Percentiles rank a stretch among this genome's conserved stretches.
Conservation (phyloP, 768 basidiomycete species). For the Amylocystis lapponica region DNA sequence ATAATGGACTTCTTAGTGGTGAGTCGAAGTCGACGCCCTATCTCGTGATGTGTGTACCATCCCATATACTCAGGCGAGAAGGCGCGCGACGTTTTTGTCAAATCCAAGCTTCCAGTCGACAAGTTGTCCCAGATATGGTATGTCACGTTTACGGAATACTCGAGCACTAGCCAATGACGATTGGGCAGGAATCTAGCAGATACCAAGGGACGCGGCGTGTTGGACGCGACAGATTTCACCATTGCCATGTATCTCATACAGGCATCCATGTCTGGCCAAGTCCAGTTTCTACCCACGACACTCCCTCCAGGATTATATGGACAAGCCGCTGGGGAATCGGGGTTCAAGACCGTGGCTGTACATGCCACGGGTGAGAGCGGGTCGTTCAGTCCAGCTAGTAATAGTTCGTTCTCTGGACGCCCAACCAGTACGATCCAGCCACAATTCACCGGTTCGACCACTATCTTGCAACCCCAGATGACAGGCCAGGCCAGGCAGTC, state of each 20-base stretch:
- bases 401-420: slow-evolving; percentile 32
- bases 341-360: slow-evolving; percentile 36
- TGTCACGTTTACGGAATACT: slow-evolving; percentile 22
- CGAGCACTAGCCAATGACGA: not conserved
- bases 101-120: slow-evolving; percentile 82
- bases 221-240: slow-evolving; percentile 89
- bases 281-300: slow-evolving; percentile 62
- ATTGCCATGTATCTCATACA: slow-evolving; percentile 97
- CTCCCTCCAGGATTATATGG: slow-evolving; percentile 86
- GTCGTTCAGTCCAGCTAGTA: slow-evolving; percentile 51
- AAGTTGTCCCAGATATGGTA: slow-evolving; percentile 92
- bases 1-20: slow-evolving; percentile 78
- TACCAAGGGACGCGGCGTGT: slow-evolving; percentile 82
- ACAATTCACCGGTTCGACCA: slow-evolving; percentile 37
- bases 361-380: slow-evolving; percentile 58
- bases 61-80: slow-evolving; percentile 56
- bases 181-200: slow-evolving; percentile 96
- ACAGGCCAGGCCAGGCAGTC: slow-evolving; percentile 44
- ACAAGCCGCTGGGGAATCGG: slow-evolving; percentile 42
- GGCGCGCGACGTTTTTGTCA: slow-evolving; percentile 86
- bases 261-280: slow-evolving; percentile 76
- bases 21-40: slow-evolving; percentile 14
- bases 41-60: not conserved
- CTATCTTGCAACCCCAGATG: slow-evolving; percentile 49
- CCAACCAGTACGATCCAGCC: slow-evolving; percentile 40